A percentile compares a stretch with the other conserved stretches of the same genome.
phyloP scores from a whole-genome alignment of 2,329 filamentous ascomycete species.

The Colletotrichum phormii region DNA sequence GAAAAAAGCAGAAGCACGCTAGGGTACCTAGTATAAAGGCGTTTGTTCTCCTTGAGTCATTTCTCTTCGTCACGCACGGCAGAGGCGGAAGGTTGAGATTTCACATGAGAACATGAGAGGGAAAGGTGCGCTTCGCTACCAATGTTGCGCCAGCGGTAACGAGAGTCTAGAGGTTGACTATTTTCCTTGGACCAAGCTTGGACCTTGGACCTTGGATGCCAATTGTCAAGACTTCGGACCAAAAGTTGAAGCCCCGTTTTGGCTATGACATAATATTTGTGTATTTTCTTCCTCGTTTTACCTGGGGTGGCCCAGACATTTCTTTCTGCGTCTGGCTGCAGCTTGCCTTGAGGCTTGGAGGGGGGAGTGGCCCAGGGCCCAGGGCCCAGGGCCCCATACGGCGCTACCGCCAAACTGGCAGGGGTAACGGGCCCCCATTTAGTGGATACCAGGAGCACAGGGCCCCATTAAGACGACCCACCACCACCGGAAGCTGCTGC shows the following conservation, averaged over 20 bases:
- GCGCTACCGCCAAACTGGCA: slow-evolving; percentile 3
- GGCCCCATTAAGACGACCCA: slow-evolving; percentile 16
- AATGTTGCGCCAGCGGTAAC: slow-evolving; percentile 4
- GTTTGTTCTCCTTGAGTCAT: neutral
- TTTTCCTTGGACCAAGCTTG: too few relatives aligned
- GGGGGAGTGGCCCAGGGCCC: slow-evolving; percentile 20
- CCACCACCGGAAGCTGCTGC: slow-evolving; percentile 32
- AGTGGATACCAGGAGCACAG: neutral
- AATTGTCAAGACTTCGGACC: neutral
- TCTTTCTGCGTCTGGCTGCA: neutral
- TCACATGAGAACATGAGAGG: slow-evolving; percentile 12
- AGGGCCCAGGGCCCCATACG: slow-evolving; percentile 14
- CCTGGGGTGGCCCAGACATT: neutral
- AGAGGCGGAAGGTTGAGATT: neutral
- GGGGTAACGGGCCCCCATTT: neutral
- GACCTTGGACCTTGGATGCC: too few relatives aligned
- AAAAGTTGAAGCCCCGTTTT: neutral
- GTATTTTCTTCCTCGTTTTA: neutral
- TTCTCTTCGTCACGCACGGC: neutral
- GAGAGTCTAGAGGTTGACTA: neutral
- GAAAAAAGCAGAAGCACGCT: neutral
- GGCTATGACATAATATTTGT: slow-evolving; percentile 36
- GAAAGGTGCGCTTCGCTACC: neutral
- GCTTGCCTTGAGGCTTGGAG: too few relatives aligned
- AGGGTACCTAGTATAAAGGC: neutral